These are phyloP conservation scores for Hypoxylon fragiforme DNA, from an alignment of 495 filamentous ascomycete species.

Conservation along the genomic window DNA sequence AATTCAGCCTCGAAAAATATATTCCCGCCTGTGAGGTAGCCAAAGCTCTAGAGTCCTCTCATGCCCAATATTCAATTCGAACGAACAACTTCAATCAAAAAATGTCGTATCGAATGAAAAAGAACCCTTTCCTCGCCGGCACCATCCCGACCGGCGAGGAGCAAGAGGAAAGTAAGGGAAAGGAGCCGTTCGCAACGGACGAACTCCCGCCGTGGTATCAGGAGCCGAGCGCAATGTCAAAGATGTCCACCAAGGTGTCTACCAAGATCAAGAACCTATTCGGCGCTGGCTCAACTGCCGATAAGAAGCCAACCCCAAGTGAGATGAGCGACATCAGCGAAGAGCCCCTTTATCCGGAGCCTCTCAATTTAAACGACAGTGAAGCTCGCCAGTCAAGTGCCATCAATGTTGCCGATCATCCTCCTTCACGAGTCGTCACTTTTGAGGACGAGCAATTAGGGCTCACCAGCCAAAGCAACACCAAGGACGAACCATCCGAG, in stretches of 20 bases:
- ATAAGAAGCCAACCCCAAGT: neutral
- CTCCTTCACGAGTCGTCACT: neutral
- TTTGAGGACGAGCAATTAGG: neutral
- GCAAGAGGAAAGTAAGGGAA: neutral
- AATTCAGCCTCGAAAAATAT: constrained; percentile 13
- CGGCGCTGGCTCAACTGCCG: neutral
- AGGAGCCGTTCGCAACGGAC: neutral
- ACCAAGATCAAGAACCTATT: neutral
- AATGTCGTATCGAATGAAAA: neutral
- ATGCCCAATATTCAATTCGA: neutral
- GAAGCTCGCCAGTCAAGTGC: neutral
- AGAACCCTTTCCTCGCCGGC: neutral
- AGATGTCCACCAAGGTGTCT: neutral
- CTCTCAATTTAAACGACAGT: neutral
- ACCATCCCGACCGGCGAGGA: neutral
- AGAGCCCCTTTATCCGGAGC: neutral
- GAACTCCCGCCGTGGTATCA: neutral
- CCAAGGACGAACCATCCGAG: neutral
- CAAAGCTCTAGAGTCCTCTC: neutral
- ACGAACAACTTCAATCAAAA: neutral
- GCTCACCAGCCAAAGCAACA: neutral
- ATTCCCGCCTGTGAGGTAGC: neutral
- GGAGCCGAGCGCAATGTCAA: neutral
- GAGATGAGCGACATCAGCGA: neutral
- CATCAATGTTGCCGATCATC: neutral